Evolutionary conservation across 208 protist species (phyloP).

Genomic region (Sergeia podlipaevii): DNA sequence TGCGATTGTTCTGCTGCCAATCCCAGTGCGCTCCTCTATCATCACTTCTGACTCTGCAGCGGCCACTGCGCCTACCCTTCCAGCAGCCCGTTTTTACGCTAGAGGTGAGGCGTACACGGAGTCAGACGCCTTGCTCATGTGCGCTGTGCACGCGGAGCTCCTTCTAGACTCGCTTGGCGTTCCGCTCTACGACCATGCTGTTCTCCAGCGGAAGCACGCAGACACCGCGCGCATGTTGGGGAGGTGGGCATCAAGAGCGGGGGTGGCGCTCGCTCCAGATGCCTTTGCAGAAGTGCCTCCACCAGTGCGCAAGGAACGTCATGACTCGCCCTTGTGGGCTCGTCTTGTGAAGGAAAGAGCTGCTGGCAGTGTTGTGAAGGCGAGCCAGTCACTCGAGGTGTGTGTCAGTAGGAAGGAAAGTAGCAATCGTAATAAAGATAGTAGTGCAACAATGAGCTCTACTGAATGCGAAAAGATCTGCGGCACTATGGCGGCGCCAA

Average conservation of each 20-base stretch:
- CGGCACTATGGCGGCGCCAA: no score
- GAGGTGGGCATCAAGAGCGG: conserved; percentile 47
- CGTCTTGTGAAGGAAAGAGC: conserved; percentile 19
- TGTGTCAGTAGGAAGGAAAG: neutral
- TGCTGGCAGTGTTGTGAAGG: neutral
- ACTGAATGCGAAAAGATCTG: no score
- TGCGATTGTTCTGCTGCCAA: conserved; percentile 4
- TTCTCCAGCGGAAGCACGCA: conserved; percentile 72
- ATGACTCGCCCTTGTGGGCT: conserved; percentile 48
- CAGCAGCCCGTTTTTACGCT: conserved; percentile 22
- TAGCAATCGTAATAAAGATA: no score
- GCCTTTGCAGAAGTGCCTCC: conserved; percentile 29
- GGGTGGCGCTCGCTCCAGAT: conserved; percentile 16
- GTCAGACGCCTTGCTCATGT: conserved; percentile 65
- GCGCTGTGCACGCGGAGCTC: conserved; percentile 78
- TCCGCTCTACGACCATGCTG: conserved; percentile 61
- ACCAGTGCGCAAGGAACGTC: conserved; percentile 66
- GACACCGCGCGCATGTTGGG: conserved; percentile 68
- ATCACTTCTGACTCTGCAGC: no score
- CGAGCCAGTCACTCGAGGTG: no score
- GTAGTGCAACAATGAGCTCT: no score
- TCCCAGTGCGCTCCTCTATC: neutral
- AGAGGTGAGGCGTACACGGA: conserved; percentile 67
- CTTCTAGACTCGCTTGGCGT: conserved; percentile 74
- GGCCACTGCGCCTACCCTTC: neutral